phyloP scores from a whole-genome alignment of 2,329 filamentous ascomycete genomes.

The Sclerotinia subarctica region DNA sequence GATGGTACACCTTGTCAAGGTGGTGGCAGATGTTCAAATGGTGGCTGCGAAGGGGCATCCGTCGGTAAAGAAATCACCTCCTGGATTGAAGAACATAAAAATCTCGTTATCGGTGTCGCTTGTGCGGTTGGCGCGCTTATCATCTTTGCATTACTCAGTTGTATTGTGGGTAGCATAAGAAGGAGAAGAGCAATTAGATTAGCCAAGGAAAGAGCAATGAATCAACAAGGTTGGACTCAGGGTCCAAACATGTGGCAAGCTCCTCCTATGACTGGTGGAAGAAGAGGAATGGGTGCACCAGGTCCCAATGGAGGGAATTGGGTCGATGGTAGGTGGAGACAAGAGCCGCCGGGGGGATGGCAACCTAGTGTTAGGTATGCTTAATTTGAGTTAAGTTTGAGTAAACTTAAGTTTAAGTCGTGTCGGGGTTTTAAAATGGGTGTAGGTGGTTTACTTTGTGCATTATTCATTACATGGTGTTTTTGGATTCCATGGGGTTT shows the following conservation, averaged over 20 bases:
- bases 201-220: slow-evolving; percentile 10
- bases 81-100: slow-evolving; percentile 76
- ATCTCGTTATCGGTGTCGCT: slow-evolving; percentile 77
- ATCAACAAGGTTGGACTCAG: slow-evolving; percentile 24
- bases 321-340: slow-evolving; percentile 18
- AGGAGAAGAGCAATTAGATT: slow-evolving; percentile 22
- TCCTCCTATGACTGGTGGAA: neutral
- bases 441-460: neutral
- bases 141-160: slow-evolving; percentile 65
- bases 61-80: slow-evolving; percentile 66
- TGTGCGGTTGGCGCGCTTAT: slow-evolving; percentile 70
- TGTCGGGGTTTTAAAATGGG: neutral
- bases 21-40: slow-evolving; percentile 76
- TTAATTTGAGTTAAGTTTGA: neutral
- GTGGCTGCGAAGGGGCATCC: slow-evolving; percentile 69
- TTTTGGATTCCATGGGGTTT: slow-evolving; percentile 6
- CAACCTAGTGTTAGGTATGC: slow-evolving; percentile 21
- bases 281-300: neutral
- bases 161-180: slow-evolving; percentile 56
- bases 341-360: slow-evolving; percentile 13
- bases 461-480: neutral
- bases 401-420: neutral
- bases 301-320: neutral
- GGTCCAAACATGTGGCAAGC: slow-evolving; percentile 18
- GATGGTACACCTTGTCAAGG: slow-evolving; percentile 84